Evolutionary conservation across 805 yeast genomes (phyloP).

Genomic region (Blastobotrys muscicola): DNA sequence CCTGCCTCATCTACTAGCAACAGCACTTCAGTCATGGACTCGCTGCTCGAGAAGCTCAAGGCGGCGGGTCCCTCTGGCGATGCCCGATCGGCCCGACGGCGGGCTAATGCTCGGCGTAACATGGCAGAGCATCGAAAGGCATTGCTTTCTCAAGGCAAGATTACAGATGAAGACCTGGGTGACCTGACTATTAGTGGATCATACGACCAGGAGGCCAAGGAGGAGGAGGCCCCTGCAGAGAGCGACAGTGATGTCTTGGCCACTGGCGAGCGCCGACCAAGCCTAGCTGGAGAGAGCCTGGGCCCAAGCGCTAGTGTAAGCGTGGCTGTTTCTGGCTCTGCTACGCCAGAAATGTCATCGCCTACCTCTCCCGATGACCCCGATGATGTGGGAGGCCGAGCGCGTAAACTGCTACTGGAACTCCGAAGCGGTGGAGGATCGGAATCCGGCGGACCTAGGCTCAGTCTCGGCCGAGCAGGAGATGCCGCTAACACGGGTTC

Average conservation of each 20-base stretch:
- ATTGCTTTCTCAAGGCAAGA: slow-evolving; percentile 2
- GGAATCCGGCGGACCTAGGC: slow-evolving; percentile 1
- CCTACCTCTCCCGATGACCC: slow-evolving; percentile 19
- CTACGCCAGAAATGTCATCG: background rate
- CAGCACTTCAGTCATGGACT: slow-evolving; percentile 65
- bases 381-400: slow-evolving; percentile 47
- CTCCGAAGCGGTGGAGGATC: slow-evolving; percentile 35
- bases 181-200: no score
- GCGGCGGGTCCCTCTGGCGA: slow-evolving; percentile 74
- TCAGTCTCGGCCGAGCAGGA: slow-evolving; percentile 6
- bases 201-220: background rate
- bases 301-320: slow-evolving; percentile 2
- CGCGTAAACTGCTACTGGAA: slow-evolving; percentile 53
- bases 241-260: background rate
- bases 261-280: background rate
- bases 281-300: background rate
- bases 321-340: slow-evolving; percentile 1
- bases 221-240: slow-evolving; percentile 1
- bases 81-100: slow-evolving; percentile 70
- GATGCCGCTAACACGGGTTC: slow-evolving; percentile 3
- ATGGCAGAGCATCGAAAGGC: slow-evolving; percentile 33
- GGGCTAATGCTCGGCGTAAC: slow-evolving; percentile 66
- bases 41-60: slow-evolving; percentile 72
- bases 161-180: background rate
- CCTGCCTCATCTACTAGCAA: slow-evolving; percentile 18